Conservation (phyloP, 129 eudicot species). For the Artemisia tridentata region DNA sequence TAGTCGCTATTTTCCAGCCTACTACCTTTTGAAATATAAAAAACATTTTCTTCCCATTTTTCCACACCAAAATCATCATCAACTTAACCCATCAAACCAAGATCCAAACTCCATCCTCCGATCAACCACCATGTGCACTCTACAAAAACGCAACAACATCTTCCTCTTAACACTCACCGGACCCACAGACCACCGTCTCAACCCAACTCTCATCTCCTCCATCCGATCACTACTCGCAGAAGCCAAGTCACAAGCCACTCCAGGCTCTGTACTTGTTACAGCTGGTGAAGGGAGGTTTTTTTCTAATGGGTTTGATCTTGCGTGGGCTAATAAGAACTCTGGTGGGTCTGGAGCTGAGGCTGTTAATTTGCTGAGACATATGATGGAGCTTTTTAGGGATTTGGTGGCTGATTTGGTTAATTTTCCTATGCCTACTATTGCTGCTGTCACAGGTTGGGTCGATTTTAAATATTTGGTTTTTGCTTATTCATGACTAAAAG, state of each 20-base stretch:
- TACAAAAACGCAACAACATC: constrained; percentile 59
- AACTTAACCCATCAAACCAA: no score
- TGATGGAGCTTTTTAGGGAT: constrained; percentile 52
- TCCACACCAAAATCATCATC: no score
- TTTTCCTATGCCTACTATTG: constrained; percentile 84
- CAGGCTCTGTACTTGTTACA: constrained; percentile 62
- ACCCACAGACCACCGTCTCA: constrained; percentile 64
- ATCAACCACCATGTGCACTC: constrained; percentile 48
- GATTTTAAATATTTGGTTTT: no score
- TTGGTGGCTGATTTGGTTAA: constrained; percentile 54
- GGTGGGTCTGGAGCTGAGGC: constrained; percentile 40
- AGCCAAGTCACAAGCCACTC: constrained; percentile 56
- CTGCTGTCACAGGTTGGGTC: constrained; percentile 49
- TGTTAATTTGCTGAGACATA: constrained; percentile 34
- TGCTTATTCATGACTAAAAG: no score
- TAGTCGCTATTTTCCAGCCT: no score
- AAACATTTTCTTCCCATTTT: no score
- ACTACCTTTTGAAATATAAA: not conserved
- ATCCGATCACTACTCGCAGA: constrained; percentile 54
- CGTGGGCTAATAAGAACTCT: constrained; percentile 56
- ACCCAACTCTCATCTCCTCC: constrained; percentile 61
- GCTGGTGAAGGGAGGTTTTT: constrained; percentile 62
- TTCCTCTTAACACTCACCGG: constrained; percentile 69
- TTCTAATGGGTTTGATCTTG: constrained; percentile 83
- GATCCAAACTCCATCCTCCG: not conserved